Base-by-base conservation (phyloP, 257 asterid species). In the Penstemon newberryi region DNA sequence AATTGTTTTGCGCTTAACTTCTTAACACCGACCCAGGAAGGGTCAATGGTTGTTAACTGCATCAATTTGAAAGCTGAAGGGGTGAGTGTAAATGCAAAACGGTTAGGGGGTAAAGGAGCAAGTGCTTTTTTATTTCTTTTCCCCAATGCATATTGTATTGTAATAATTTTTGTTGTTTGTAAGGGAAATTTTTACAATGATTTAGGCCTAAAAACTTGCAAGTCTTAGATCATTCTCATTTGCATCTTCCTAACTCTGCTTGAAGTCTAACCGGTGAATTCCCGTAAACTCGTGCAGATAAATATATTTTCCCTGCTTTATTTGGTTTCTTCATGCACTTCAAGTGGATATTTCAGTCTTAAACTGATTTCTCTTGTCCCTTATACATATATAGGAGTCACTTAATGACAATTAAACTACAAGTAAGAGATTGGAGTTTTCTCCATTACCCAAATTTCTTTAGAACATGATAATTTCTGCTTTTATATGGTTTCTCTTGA, bases 401-500 rank as follows among this genome's bases (percentile, higher is more conserved):
- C 37, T 61, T 52, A n/a, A 51, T 39, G 49, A 46, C 50, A 13
- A 57, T 60, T 13, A n/a, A 41, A 33, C 5, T 42, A 0, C 67
- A 58, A 18, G 38, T 49, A 38, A 8, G 59, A 49, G 36, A 19
- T 51, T 61, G 39, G 7, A 49, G 63, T 56, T 52, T 60, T 13
- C 59, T 19, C 25, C 38, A 47, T 61, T 46, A 39, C 10, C 52
- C 8, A 2, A 10, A 7, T 12, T 6, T 4, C 12, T 4, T 46
- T 3, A 7, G 52, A 9, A 9, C 11, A 33, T 56, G 54, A 19
- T 10, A 3, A 4, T 18, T 41, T 51, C 3, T 7, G 50, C 49
- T 39, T 45, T 40, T 59, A n/a, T 63, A 41, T 45, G 44, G 43
- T 59, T 50, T 63, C 43, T 15, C 60, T 78, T 43, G 65, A 64